phyloP scores from a whole-genome alignment of 2,329 filamentous ascomycete genomes.

The Fusarium sp. region DNA sequence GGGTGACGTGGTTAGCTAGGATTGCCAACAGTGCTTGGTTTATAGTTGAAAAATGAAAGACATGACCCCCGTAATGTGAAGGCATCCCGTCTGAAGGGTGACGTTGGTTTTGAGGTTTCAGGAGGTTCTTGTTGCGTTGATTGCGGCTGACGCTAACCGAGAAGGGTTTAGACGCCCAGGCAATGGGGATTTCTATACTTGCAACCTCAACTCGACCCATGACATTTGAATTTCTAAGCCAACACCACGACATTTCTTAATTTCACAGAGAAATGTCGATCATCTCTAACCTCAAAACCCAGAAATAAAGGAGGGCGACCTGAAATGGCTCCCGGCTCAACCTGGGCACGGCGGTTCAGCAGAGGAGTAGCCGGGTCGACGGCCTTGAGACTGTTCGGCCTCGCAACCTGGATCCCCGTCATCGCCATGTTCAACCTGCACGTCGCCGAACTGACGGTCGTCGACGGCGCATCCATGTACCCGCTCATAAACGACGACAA shows the following conservation, averaged over 20 bases:
- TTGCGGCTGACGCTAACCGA: constrained; percentile 31
- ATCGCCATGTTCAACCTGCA: constrained; percentile 68
- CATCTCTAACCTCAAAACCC: background rate
- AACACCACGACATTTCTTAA: constrained; percentile 1
- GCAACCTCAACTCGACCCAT: constrained; percentile 13
- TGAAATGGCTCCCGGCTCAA: constrained; percentile 48
- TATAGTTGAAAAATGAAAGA: background rate
- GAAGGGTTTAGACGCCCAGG: constrained; percentile 32
- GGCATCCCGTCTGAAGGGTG: background rate
- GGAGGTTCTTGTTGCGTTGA: background rate
- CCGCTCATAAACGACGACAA: constrained; percentile 75
- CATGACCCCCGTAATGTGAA: background rate
- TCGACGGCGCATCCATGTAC: constrained; percentile 75
- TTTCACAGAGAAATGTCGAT: constrained; percentile 17
- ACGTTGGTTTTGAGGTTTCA: background rate
- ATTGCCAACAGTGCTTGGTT: background rate
- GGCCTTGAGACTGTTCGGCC: constrained; percentile 57
- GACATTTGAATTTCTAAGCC: constrained; percentile 1
- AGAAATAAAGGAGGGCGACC: constrained; percentile 5
- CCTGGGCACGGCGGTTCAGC: constrained; percentile 50
- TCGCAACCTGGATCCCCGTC: constrained; percentile 68
- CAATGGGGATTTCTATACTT: constrained; percentile 24
- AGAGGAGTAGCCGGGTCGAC: constrained; percentile 47
- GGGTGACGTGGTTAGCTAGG: background rate
- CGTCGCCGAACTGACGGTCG: constrained; percentile 64